Conservation (phyloP, 495 filamentous ascomycete genomes). For the Aspergillus olivimuriae region DNA sequence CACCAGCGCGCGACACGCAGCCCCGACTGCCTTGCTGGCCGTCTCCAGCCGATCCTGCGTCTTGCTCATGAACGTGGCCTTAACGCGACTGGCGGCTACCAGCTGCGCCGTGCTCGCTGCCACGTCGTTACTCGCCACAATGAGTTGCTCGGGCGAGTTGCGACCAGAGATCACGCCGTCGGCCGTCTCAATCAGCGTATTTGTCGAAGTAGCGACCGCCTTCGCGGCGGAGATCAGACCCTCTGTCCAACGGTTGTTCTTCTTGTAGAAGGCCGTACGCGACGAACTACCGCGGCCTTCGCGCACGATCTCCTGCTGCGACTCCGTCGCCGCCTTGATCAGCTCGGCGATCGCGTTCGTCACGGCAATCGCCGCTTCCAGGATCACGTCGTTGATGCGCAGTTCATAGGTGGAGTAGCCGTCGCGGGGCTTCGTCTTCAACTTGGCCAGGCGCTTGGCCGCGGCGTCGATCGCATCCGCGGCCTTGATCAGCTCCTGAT, state of each 20-base stretch:
- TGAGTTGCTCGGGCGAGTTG: slow-evolving; percentile 92
- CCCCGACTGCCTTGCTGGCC: slow-evolving; percentile 87
- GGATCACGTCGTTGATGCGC: slow-evolving; percentile 86
- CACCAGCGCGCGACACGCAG: slow-evolving; percentile 80
- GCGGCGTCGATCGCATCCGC: slow-evolving; percentile 93
- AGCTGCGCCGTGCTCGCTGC: slow-evolving; percentile 93
- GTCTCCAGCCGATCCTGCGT: slow-evolving; percentile 85
- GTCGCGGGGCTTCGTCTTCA: slow-evolving; percentile 89
- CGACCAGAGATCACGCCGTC: slow-evolving; percentile 89
- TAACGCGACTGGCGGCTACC: slow-evolving; percentile 90
- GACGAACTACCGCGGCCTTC: slow-evolving; percentile 86
- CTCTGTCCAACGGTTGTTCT: slow-evolving; percentile 97
- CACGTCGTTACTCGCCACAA: slow-evolving; percentile 95
- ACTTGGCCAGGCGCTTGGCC: slow-evolving; percentile 76
- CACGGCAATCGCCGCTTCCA: slow-evolving; percentile 90
- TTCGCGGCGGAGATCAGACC: slow-evolving; percentile 95
- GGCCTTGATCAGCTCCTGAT: slow-evolving; percentile 86
- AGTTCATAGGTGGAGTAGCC: slow-evolving; percentile 96
- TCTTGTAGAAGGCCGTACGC: slow-evolving; percentile 97
- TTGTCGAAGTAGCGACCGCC: slow-evolving; percentile 85
- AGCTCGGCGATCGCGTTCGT: slow-evolving; percentile 94
- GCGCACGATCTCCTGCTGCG: slow-evolving; percentile 96
- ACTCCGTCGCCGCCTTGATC: slow-evolving; percentile 91
- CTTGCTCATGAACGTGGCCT: slow-evolving; percentile 96
- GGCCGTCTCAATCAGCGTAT: slow-evolving; percentile 93